Conservation (phyloP, 2,329 filamentous ascomycete genomes). For the Curvularia verruculosa region DNA sequence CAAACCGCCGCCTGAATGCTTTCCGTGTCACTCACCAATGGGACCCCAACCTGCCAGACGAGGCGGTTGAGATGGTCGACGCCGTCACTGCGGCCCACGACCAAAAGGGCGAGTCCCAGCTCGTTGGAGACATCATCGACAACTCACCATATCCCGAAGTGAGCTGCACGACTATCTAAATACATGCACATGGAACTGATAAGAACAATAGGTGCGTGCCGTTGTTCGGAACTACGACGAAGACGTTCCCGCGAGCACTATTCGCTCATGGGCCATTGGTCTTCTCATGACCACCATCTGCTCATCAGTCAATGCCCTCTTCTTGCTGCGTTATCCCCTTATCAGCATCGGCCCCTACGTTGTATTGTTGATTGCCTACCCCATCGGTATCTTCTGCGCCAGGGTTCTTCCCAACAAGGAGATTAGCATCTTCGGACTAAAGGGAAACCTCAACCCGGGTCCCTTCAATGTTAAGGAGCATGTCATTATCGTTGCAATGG, state of each 20-base stretch:
- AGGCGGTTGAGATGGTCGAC: background rate
- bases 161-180: background rate
- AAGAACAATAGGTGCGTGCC: background rate
- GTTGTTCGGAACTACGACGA: background rate
- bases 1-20: background rate
- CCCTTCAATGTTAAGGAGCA: background rate
- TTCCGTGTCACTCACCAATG: background rate
- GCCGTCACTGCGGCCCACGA: background rate
- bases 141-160: slow-evolving; percentile 1
- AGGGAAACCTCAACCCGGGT: background rate
- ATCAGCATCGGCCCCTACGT: background rate
- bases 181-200: background rate
- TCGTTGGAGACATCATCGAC: background rate
- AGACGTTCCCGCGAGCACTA: background rate
- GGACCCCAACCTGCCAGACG: background rate
- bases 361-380: background rate
- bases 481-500: background rate
- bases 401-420: background rate
- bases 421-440: background rate
- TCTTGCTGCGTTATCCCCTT: background rate
- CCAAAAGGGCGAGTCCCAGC: background rate
- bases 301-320: background rate
- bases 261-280: background rate
- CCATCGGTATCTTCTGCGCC: background rate
- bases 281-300: background rate